phyloP scores from a whole-genome alignment of 176 grass and related monocot genomes.

The Phoenix roebelenii region DNA sequence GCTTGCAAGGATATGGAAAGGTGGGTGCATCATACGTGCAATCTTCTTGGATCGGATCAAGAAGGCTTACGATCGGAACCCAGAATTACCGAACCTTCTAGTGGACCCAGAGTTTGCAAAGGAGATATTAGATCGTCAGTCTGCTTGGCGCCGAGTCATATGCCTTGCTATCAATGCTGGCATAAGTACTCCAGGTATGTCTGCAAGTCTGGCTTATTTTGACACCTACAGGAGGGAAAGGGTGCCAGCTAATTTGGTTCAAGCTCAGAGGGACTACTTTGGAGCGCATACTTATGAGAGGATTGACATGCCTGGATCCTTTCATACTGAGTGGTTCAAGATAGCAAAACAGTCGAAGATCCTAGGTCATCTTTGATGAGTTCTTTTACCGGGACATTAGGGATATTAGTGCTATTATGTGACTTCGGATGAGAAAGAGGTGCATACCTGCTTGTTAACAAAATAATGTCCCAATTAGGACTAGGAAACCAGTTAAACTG shows the following conservation, averaged over 20 bases:
- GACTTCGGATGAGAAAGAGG: no score
- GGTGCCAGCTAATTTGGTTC: slow-evolving; percentile 11
- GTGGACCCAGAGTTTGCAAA: slow-evolving; percentile 15
- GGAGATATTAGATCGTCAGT: slow-evolving; percentile 11
- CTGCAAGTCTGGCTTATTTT: slow-evolving; percentile 10
- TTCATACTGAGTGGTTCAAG: slow-evolving; percentile 17
- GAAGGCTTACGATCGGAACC: slow-evolving; percentile 10
- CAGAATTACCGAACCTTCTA: not conserved
- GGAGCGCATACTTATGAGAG: slow-evolving; percentile 13
- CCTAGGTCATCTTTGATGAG: not conserved
- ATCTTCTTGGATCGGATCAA: slow-evolving; percentile 13
- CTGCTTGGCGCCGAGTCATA: slow-evolving; percentile 5
- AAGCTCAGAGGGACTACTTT: slow-evolving; percentile 14
- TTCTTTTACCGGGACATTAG: not conserved
- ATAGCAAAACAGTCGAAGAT: slow-evolving; percentile 9
- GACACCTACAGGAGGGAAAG: slow-evolving; percentile 15
- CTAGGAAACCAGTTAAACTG: no score
- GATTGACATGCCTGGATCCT: slow-evolving; percentile 1
- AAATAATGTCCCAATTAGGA: no score
- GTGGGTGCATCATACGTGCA: slow-evolving; percentile 10
- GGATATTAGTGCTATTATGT: no score
- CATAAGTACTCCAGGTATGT: slow-evolving; percentile 13
- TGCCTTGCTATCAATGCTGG: slow-evolving; percentile 7
- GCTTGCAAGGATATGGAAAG: slow-evolving; percentile 14
- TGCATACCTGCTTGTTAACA: no score